Evolutionary conservation across 805 yeast genomes (phyloP).

Genomic region (Candida ipomoeae): DNA sequence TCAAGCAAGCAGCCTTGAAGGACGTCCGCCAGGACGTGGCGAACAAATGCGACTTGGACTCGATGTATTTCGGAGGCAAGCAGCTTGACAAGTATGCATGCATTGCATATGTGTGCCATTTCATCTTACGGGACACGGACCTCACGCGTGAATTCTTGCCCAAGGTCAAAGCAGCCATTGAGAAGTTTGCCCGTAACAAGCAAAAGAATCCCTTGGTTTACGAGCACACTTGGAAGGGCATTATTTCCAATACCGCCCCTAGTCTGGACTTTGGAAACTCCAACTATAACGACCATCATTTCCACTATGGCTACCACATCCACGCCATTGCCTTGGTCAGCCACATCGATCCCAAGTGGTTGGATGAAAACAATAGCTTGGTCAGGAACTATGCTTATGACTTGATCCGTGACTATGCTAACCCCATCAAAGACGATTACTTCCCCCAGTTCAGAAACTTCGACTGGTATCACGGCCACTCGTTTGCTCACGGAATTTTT

Average conservation of each 20-base stretch:
- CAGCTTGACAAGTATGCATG: constrained; percentile 86
- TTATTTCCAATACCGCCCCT: constrained; percentile 64
- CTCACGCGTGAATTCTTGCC: constrained; percentile 51
- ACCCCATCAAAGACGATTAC: constrained; percentile 50
- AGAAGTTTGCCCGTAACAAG: constrained; percentile 60
- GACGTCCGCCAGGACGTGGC: constrained; percentile 56
- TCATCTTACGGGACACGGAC: constrained; percentile 52
- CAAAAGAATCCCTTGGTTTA: constrained; percentile 74
- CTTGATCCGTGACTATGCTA: constrained; percentile 64
- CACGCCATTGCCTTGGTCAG: constrained; percentile 66
- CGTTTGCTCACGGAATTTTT: constrained; percentile 73
- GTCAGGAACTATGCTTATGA: constrained; percentile 51
- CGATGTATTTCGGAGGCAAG: constrained; percentile 91
- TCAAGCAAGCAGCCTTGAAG: constrained; percentile 40
- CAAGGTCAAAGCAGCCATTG: constrained; percentile 62
- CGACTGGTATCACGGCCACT: constrained; percentile 76
- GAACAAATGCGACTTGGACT: constrained; percentile 61
- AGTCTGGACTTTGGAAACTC: constrained; percentile 70
- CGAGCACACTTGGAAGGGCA: constrained; percentile 75
- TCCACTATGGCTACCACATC: constrained; percentile 71
- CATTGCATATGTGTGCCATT: constrained; percentile 68
- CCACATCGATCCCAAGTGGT: constrained; percentile 46
- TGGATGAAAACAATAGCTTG: constrained; percentile 25
- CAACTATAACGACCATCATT: constrained; percentile 70
- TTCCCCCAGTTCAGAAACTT: constrained; percentile 68